Conservation (phyloP, 176 grass and related monocot species). For the Cenchrus purpureus region DNA sequence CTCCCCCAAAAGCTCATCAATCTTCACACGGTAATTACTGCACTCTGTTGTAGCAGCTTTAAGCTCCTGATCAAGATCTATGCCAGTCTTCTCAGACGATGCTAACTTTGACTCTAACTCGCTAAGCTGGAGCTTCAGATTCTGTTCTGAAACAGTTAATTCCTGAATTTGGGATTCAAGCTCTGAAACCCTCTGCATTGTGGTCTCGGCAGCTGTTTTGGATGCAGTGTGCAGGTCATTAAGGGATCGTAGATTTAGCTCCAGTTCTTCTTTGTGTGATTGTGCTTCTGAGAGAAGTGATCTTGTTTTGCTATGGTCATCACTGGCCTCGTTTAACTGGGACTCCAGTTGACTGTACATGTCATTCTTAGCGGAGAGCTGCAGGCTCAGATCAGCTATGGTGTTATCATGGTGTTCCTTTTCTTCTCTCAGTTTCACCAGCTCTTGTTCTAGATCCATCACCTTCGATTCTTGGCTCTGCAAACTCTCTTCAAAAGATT, state of each 20-base stretch:
- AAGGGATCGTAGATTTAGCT: conserved; percentile 67
- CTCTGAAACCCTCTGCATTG: conserved; percentile 49
- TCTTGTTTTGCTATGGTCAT: conserved; percentile 60
- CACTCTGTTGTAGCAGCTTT: conserved; percentile 48
- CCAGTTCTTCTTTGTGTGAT: conserved; percentile 71
- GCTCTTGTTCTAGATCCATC: conserved; percentile 54
- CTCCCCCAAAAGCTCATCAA: conserved; percentile 62
- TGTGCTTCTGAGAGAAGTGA: conserved; percentile 68
- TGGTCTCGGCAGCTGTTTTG: conserved; percentile 51
- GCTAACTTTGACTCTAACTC: conserved; percentile 65
- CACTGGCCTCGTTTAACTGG: conserved; percentile 50
- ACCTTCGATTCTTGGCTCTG: conserved; percentile 63
- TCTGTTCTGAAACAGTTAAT: conserved; percentile 62
- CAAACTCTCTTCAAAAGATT: conserved; percentile 58
- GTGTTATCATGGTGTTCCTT: conserved; percentile 50
- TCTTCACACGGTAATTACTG: conserved; percentile 37
- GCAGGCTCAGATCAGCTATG: conserved; percentile 55
- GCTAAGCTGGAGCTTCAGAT: conserved; percentile 54
- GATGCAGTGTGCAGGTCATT: conserved; percentile 61
- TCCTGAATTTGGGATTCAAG: conserved; percentile 67
- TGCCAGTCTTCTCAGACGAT: conserved; percentile 62
- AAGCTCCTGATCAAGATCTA: conserved; percentile 74
- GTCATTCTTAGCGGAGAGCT: conserved; percentile 55
- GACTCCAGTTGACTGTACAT: conserved; percentile 55
- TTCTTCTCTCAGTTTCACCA: conserved; percentile 64